These are phyloP conservation scores for Aspergillus spinulosporus DNA, from an alignment of 2,329 filamentous ascomycete species.

Conservation along the genomic window DNA sequence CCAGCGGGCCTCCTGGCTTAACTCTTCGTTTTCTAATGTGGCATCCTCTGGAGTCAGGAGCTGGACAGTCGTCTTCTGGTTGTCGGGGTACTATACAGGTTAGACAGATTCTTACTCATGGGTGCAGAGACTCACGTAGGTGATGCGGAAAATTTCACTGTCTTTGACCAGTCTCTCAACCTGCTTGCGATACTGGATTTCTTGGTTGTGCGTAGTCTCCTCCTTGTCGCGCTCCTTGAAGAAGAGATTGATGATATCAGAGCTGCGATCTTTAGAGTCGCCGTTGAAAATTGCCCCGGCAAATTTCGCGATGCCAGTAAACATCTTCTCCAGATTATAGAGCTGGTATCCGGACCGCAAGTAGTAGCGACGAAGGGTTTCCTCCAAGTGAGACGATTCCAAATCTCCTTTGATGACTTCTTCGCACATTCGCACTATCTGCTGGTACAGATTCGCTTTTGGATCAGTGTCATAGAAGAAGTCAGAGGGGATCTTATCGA, in stretches of 20 bases:
- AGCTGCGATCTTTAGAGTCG: slow-evolving; percentile 89
- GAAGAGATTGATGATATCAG: slow-evolving; percentile 86
- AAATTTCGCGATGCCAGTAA: slow-evolving; percentile 77
- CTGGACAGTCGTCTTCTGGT: slow-evolving; percentile 69
- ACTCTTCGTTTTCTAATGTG: slow-evolving; percentile 72
- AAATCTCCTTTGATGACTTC: slow-evolving; percentile 80
- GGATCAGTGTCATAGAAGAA: slow-evolving; percentile 70
- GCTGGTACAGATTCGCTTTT: slow-evolving; percentile 75
- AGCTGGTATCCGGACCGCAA: slow-evolving; percentile 87
- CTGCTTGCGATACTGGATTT: slow-evolving; percentile 86
- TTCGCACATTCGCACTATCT: slow-evolving; percentile 82
- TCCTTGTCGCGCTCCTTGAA: slow-evolving; percentile 76
- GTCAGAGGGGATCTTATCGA: slow-evolving; percentile 71
- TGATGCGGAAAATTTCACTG: slow-evolving; percentile 84
- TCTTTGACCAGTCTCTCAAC: slow-evolving; percentile 93
- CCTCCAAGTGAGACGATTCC: slow-evolving; percentile 81
- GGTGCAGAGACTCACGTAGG: slow-evolving; percentile 68
- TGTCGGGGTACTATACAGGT: slow-evolving; percentile 59
- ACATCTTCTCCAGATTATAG: slow-evolving; percentile 87
- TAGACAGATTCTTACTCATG: slow-evolving; percentile 27
- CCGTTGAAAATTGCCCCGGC: slow-evolving; percentile 79
- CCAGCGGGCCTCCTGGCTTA: slow-evolving; percentile 68
- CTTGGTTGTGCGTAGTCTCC: slow-evolving; percentile 83
- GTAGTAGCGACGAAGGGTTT: slow-evolving; percentile 88
- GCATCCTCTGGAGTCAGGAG: slow-evolving; percentile 85